A percentile compares a stretch with the other conserved stretches of the same genome.
Conservation (phyloP, 2,329 filamentous ascomycete species). For the Fusarium sp. region DNA sequence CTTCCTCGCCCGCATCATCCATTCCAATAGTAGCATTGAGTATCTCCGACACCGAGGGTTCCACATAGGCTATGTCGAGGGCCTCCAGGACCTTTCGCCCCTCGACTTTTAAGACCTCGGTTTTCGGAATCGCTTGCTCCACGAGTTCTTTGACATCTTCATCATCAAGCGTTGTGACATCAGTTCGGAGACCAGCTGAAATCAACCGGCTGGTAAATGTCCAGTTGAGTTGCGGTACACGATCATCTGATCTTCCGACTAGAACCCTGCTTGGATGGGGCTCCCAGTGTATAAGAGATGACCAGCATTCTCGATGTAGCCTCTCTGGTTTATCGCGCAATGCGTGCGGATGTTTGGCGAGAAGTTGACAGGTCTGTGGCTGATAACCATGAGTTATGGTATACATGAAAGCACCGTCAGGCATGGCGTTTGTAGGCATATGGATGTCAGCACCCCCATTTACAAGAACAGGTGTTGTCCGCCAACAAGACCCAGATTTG, state of each 20-base stretch:
- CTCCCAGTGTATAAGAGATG: conserved; percentile 34
- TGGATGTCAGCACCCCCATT: conserved; percentile 40
- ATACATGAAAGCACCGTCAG: conserved; percentile 43
- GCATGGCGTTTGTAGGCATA: conserved; percentile 39
- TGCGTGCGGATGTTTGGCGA: conserved; percentile 38
- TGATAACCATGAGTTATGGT: conserved; percentile 41
- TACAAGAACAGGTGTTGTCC: conserved; percentile 42
- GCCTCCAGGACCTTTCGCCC: conserved; percentile 39
- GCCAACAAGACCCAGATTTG: conserved; percentile 41
- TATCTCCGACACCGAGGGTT: conserved; percentile 17
- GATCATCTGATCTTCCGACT: conserved; percentile 4
- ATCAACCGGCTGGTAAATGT: conserved; percentile 38
- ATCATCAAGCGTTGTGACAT: conserved; percentile 35
- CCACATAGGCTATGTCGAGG: conserved; percentile 38
- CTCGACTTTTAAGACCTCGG: conserved; percentile 27
- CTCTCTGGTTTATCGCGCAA: conserved; percentile 30
- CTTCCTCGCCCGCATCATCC: neutral
- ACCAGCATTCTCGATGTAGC: conserved; percentile 39
- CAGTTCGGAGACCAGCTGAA: conserved; percentile 38
- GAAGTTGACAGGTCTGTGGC: conserved; percentile 40
- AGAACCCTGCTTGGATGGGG: conserved; percentile 3
- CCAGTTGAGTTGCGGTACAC: conserved; percentile 40
- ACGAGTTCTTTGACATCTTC: conserved; percentile 34
- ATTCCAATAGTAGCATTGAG: neutral
- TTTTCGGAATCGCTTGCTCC: conserved; percentile 33